A percentile compares a stretch with the other conserved stretches of the same genome.
These are phyloP conservation scores for Irpex sp. DNA, from an alignment of 1,284 basidiomycete genomes.

Conservation along the genomic window DNA sequence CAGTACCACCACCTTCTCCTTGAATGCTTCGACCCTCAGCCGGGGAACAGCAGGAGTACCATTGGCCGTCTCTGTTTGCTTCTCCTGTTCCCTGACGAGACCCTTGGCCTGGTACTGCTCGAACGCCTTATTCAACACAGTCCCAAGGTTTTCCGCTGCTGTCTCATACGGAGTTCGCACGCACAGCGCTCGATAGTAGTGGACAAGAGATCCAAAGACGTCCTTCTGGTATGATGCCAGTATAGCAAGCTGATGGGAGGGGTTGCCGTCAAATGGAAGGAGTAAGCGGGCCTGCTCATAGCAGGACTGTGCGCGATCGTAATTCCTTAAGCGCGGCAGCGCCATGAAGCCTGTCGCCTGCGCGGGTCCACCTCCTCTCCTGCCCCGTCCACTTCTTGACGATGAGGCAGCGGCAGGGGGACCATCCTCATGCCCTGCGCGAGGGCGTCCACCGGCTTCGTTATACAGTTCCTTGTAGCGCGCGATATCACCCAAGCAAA, in stretches of 20 bases:
- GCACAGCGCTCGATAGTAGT: slow-evolving; percentile 92
- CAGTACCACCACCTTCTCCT: slow-evolving; percentile 68
- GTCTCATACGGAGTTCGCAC: slow-evolving; percentile 85
- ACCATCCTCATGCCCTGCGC: slow-evolving; percentile 61
- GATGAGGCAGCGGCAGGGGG: slow-evolving; percentile 29
- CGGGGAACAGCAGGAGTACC: slow-evolving; percentile 34
- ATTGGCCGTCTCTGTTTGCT: slow-evolving; percentile 27
- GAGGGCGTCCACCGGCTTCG: slow-evolving; percentile 62
- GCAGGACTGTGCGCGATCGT: slow-evolving; percentile 71
- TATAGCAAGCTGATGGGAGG: slow-evolving; percentile 95
- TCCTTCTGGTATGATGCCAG: slow-evolving; percentile 84
- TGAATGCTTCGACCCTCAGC: slow-evolving; percentile 56
- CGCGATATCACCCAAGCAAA: slow-evolving; percentile 92
- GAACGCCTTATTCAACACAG: slow-evolving; percentile 63
- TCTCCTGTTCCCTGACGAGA: slow-evolving; percentile 36
- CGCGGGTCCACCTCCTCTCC: slow-evolving; percentile 37
- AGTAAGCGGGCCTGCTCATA: slow-evolving; percentile 84
- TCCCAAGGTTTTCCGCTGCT: slow-evolving; percentile 81
- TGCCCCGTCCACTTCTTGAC: slow-evolving; percentile 40
- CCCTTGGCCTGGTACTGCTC: slow-evolving; percentile 47
- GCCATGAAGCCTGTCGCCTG: slow-evolving; percentile 30
- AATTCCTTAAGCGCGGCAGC: slow-evolving; percentile 54
- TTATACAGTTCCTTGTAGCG: slow-evolving; percentile 91
- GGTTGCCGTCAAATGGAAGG: slow-evolving; percentile 81
- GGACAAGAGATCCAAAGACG: slow-evolving; percentile 75